Evolutionary conservation across 2,329 filamentous ascomycete species (phyloP).

Genomic region (Pseudogymnoascus sp.): DNA sequence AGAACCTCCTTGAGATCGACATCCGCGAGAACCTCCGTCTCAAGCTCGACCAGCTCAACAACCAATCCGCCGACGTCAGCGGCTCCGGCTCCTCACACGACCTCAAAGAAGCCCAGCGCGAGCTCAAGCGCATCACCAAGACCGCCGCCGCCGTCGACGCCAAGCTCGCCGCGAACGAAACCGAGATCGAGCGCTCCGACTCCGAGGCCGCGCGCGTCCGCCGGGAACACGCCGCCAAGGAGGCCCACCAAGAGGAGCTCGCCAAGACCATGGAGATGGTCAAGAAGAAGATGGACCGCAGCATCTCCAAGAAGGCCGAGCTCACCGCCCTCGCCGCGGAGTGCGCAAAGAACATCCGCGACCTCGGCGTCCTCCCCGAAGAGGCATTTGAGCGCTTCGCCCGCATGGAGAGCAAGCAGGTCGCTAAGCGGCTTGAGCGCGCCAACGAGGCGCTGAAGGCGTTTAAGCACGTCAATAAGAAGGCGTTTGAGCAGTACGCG

Average conservation of each 20-base stretch:
- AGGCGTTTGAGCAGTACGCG: conserved; percentile 98
- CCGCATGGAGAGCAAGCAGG: conserved; percentile 68
- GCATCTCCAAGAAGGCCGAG: conserved; percentile 77
- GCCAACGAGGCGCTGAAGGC: conserved; percentile 92
- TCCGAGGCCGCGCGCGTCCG: conserved; percentile 30
- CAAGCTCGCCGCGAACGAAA: conserved; percentile 67
- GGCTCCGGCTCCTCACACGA: conserved; percentile 54
- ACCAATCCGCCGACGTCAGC: conserved; percentile 61
- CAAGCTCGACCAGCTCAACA: conserved; percentile 77
- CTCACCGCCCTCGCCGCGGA: conserved; percentile 70
- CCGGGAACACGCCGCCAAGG: conserved; percentile 50
- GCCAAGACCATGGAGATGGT: conserved; percentile 72
- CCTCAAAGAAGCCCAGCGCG: conserved; percentile 69
- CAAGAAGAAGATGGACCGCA: conserved; percentile 86
- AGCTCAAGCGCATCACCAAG: conserved; percentile 70
- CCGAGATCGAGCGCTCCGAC: conserved; percentile 52
- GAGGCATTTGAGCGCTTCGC: conserved; percentile 90
- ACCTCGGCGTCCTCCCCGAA: conserved; percentile 85
- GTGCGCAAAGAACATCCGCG: conserved; percentile 80
- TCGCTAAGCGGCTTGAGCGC: conserved; percentile 70
- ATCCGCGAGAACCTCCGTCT: conserved; percentile 82
- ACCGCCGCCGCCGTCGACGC: conserved; percentile 56
- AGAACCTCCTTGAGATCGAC: conserved; percentile 77
- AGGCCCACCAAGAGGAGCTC: conserved; percentile 66
- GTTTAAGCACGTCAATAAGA: conserved; percentile 98